Base-by-base conservation (phyloP, 1,284 basidiomycete genomes). In the Moesziomyces parantarcticus region DNA sequence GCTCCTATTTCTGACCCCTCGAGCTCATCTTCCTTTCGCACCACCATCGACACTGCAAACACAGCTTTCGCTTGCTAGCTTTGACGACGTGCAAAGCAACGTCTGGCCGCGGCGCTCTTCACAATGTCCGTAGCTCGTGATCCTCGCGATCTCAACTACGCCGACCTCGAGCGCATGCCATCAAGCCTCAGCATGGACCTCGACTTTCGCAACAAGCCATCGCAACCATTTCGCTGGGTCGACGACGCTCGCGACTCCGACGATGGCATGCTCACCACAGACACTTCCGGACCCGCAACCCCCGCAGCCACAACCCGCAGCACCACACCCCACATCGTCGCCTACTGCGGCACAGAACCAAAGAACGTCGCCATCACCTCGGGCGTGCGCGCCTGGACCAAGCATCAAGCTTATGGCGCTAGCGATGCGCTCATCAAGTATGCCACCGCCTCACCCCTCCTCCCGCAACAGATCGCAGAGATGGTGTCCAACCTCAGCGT, bases 381-480 rank as follows among this genome's bases (percentile, higher is more conserved):
- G 21, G 69, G 69, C 32, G 69, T 72, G 3, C 51, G 69, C 23
- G 63, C 69, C 2, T 72, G 69, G 69, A 72, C 69, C 10, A 72
- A 72, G 14, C 59, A 62, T 34, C 69, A 72, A 18, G 71, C 71
- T 1, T 69, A 65, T 14, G 62, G 63, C 16, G 70, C 74, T 11
- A 76, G 76, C 55, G 65, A 54, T 50, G 69, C 76, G 6, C 58
- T 77, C 41, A 58, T 77, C 56, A 72, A 74, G 46, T 78, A 77
- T 40, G 75, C 76, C 41, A 74, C 76, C 5, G 55, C 53, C 14
- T 58, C 77, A 8, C 65, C 78, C 8, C 65, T 80, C 0, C 67
- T 80, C 1, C 78, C 77, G 1, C 57, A 66, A n/a, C 67, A 76
- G 45, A 57, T 80, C 25, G 78, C 78, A 11, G 75, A 78, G 43